phyloP scores from a whole-genome alignment of 148 eudicot genomes.

The Amaranthus cruentus region DNA sequence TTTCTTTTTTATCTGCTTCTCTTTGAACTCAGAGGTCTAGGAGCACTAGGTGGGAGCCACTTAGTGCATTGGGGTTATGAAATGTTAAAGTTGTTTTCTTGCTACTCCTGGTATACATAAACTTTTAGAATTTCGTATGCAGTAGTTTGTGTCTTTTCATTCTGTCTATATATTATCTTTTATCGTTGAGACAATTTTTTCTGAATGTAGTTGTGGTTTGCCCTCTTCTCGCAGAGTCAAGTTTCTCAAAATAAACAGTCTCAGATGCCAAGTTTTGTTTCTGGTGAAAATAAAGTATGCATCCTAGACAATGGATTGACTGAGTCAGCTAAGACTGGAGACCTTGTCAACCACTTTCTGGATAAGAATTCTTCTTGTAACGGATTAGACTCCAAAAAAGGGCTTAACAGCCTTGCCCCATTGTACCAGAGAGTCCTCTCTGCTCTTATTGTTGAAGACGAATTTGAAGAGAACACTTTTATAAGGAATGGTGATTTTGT shows the following conservation, averaged over 20 bases:
- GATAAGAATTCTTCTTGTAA: constrained; percentile 36
- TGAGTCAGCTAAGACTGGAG: constrained; percentile 36
- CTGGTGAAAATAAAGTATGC: constrained; percentile 33
- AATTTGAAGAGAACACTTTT: constrained; percentile 46
- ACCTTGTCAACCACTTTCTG: constrained; percentile 37
- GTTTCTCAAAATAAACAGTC: constrained; percentile 31
- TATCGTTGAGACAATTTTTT: background rate
- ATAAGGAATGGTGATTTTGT: constrained; percentile 25
- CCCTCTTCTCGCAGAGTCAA: constrained; percentile 43
- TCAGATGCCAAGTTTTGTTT: constrained; percentile 26
- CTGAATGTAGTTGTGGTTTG: background rate
- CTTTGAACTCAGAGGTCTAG: background rate
- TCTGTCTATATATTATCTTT: background rate
- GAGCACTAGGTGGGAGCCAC: background rate
- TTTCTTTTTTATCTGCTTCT: background rate
- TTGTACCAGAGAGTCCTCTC: constrained; percentile 81
- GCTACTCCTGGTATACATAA: background rate
- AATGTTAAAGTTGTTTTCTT: background rate
- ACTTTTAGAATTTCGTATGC: background rate
- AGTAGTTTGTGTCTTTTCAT: background rate
- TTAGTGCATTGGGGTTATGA: background rate
- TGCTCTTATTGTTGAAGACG: constrained; percentile 82
- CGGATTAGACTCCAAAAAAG: constrained; percentile 37
- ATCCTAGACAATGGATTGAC: constrained; percentile 34
- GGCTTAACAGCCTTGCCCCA: constrained; percentile 37